These are phyloP conservation scores for Dactylellina leptospora DNA, from an alignment of 2,329 filamentous ascomycete genomes.

Conservation along the genomic window DNA sequence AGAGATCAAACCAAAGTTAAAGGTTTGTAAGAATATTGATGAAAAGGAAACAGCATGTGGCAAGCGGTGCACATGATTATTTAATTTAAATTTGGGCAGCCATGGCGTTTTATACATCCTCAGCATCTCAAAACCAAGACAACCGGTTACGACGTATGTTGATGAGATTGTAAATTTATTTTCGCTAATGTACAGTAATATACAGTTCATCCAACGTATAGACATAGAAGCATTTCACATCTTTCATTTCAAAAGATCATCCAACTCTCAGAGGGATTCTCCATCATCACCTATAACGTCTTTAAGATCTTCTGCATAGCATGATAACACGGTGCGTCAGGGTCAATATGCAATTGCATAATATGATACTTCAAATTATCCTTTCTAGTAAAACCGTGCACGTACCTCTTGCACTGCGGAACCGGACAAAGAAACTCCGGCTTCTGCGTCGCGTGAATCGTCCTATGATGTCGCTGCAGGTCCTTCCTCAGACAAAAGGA, in stretches of 20 bases:
- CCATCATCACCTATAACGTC: slow-evolving; percentile 8
- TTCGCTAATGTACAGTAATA: slow-evolving; percentile 45
- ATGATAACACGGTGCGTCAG: slow-evolving; percentile 27
- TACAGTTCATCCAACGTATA: slow-evolving; percentile 21
- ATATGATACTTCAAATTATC: slow-evolving; percentile 53
- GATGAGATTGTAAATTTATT: slow-evolving; percentile 9
- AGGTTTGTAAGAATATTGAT: slow-evolving; percentile 43
- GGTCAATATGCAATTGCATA: slow-evolving; percentile 50
- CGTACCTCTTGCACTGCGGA: slow-evolving; percentile 34
- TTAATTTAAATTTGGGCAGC: too few relatives aligned
- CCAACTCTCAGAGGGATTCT: background rate
- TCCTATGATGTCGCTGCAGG: slow-evolving; percentile 38
- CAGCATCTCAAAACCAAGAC: background rate
- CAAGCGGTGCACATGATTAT: slow-evolving; percentile 32
- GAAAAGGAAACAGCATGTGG: slow-evolving; percentile 43
- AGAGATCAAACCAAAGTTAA: slow-evolving; percentile 11
- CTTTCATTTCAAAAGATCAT: slow-evolving; percentile 4
- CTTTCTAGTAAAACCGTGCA: slow-evolving; percentile 45
- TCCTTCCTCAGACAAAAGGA: slow-evolving; percentile 48
- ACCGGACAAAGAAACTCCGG: slow-evolving; percentile 48
- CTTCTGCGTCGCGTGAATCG: slow-evolving; percentile 45
- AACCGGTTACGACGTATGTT: background rate
- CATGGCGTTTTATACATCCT: too few relatives aligned
- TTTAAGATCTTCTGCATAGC: slow-evolving; percentile 39
- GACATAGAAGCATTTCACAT: background rate